These are phyloP conservation scores for Hymenoscyphus albidus DNA, from an alignment of 2,329 filamentous ascomycete species.

Conservation along the genomic window DNA sequence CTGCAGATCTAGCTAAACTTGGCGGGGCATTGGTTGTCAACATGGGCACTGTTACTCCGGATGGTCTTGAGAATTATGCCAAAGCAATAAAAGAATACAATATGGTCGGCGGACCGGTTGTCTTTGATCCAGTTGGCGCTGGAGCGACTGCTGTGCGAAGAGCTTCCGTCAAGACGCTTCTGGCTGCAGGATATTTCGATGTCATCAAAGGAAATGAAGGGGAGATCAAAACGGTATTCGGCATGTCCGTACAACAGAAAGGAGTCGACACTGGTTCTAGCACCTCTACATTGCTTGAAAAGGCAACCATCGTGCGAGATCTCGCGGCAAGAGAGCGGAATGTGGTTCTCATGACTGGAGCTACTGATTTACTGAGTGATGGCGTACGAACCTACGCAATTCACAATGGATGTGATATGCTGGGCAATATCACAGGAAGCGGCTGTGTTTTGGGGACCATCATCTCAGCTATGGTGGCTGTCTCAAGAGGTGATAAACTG, in stretches of 20 bases:
- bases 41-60: conserved; percentile 86
- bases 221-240: conserved; percentile 73
- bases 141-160: conserved; percentile 75
- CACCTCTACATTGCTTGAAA: conserved; percentile 48
- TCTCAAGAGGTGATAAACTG: conserved; percentile 60
- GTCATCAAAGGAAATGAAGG: conserved; percentile 93
- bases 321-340: conserved; percentile 66
- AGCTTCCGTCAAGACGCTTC: conserved; percentile 64
- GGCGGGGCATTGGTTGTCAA: conserved; percentile 83
- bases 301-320: conserved; percentile 57
- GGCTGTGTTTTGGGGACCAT: conserved; percentile 84
- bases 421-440: conserved; percentile 70
- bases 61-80: conserved; percentile 66
- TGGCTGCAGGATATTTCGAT: conserved; percentile 72
- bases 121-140: conserved; percentile 88
- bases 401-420: conserved; percentile 69
- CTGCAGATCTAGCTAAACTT: conserved; percentile 70
- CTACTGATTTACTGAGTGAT: conserved; percentile 73
- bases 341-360: conserved; percentile 79
- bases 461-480: conserved; percentile 70
- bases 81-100: conserved; percentile 82
- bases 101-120: conserved; percentile 64
- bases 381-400: conserved; percentile 64
- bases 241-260: conserved; percentile 60
- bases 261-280: conserved; percentile 77